phyloP scores from a whole-genome alignment of 1,284 basidiomycete species.

The Ustilago tritici region DNA sequence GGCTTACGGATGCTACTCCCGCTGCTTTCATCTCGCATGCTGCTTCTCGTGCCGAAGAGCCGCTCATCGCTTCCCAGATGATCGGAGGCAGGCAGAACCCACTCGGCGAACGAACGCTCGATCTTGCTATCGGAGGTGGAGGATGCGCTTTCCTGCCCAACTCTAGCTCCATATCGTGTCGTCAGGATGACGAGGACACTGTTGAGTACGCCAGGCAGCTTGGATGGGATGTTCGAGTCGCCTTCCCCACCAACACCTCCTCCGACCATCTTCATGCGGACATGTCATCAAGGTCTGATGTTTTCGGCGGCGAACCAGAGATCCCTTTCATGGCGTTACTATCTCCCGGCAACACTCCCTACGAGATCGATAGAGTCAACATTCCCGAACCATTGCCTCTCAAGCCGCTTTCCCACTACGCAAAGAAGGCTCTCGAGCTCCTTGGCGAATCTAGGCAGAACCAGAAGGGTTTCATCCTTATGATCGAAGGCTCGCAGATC shows the following conservation, averaged over 20 bases:
- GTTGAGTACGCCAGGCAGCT: slow-evolving; percentile 49
- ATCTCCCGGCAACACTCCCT: slow-evolving; percentile 63
- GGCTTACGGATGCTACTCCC: slow-evolving; percentile 67
- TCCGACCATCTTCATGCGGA: neutral
- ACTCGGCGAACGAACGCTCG: slow-evolving; percentile 53
- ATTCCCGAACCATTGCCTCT: slow-evolving; percentile 44
- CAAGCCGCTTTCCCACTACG: slow-evolving; percentile 44
- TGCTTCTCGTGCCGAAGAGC: slow-evolving; percentile 47
- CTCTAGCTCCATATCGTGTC: slow-evolving; percentile 56
- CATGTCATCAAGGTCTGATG: neutral
- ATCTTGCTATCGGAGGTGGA: slow-evolving; percentile 70
- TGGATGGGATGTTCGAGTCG: slow-evolving; percentile 57
- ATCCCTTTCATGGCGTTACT: slow-evolving; percentile 58
- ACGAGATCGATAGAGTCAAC: slow-evolving; percentile 63
- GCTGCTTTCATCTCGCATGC: slow-evolving; percentile 70
- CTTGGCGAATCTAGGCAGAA: slow-evolving; percentile 24
- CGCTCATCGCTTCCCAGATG: slow-evolving; percentile 49
- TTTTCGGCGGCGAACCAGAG: slow-evolving; percentile 21
- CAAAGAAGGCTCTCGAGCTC: slow-evolving; percentile 47
- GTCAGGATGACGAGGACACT: slow-evolving; percentile 67
- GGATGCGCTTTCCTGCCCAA: slow-evolving; percentile 69
- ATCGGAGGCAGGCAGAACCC: slow-evolving; percentile 46
- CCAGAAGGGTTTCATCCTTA: slow-evolving; percentile 62
- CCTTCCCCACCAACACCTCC: slow-evolving; percentile 37
- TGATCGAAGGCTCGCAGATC: slow-evolving; percentile 68